Evolutionary conservation across 495 filamentous ascomycete genomes (phyloP).

Genomic region (Trichoderma asperelloides): DNA sequence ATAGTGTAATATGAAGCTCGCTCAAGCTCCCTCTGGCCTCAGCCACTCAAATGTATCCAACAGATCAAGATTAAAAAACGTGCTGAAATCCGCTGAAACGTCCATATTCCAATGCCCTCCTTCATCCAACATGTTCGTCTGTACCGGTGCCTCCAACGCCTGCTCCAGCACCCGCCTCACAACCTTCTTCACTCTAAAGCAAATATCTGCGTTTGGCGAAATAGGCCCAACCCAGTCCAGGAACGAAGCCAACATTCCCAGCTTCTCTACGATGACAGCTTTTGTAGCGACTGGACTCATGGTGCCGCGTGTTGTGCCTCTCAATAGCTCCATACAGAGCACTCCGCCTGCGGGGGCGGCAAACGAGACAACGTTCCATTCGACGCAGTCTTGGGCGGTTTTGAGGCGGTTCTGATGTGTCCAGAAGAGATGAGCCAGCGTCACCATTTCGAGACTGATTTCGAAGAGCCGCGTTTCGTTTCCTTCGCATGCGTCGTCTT

Average conservation of each 20-base stretch:
- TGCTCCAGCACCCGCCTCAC: slow-evolving; percentile 39
- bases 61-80: slow-evolving; percentile 23
- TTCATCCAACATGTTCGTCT: slow-evolving; percentile 26
- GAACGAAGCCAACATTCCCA: slow-evolving; percentile 52
- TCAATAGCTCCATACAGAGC: slow-evolving; percentile 43
- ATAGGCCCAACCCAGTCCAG: slow-evolving; percentile 47
- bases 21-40: slow-evolving; percentile 13
- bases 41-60: slow-evolving; percentile 28
- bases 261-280: slow-evolving; percentile 50
- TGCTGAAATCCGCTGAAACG: neutral
- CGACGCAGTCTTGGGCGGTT: neutral
- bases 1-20: neutral
- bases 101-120: slow-evolving; percentile 14
- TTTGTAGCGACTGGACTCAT: slow-evolving; percentile 34
- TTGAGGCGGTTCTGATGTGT: slow-evolving; percentile 37
- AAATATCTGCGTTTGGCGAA: slow-evolving; percentile 45
- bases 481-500: slow-evolving; percentile 27
- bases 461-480: slow-evolving; percentile 32
- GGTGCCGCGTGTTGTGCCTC: neutral
- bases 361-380: slow-evolving; percentile 31
- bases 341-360: slow-evolving; percentile 51
- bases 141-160: slow-evolving; percentile 33
- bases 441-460: slow-evolving; percentile 44
- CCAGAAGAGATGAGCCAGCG: slow-evolving; percentile 27
- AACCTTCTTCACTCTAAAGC: slow-evolving; percentile 30